phyloP scores from a whole-genome alignment of 2,329 filamentous ascomycete genomes.

The Pezicula neosporulosa region DNA sequence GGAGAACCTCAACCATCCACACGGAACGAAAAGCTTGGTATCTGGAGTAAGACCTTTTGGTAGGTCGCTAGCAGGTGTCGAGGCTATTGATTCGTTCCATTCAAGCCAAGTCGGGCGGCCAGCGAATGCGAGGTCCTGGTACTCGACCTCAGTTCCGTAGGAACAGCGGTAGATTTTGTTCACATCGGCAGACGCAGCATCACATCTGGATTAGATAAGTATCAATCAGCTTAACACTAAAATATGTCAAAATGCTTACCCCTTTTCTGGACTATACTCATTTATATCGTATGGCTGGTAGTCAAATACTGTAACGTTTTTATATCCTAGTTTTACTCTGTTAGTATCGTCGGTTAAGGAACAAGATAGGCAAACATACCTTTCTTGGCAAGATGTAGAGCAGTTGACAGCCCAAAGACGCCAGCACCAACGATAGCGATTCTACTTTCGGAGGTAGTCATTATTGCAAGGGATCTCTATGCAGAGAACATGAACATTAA shows the following conservation, averaged over 20 bases:
- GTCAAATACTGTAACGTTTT: conserved; percentile 43
- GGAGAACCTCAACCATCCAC: conserved; percentile 1
- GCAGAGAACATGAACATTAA: background rate
- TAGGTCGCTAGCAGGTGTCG: background rate
- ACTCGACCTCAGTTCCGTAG: conserved; percentile 31
- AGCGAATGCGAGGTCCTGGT: conserved; percentile 15
- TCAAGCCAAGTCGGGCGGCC: background rate
- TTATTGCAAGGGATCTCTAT: background rate
- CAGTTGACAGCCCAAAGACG: conserved; percentile 36
- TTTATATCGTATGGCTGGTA: conserved; percentile 38
- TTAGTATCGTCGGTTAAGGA: background rate
- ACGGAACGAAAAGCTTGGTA: background rate
- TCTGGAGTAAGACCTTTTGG: conserved; percentile 1
- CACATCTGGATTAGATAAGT: conserved; percentile 32
- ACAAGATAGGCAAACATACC: conserved; percentile 23
- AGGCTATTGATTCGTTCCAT: conserved; percentile 2
- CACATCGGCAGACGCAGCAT: conserved; percentile 41
- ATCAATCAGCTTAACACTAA: background rate
- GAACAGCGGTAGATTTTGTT: conserved; percentile 42
- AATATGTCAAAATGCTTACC: background rate
- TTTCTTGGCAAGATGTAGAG: conserved; percentile 34
- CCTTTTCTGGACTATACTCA: conserved; percentile 25
- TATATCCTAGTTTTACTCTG: conserved; percentile 31
- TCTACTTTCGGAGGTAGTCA: conserved; percentile 8
- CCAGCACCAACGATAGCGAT: conserved; percentile 36